Conservation (phyloP, 2,329 filamentous ascomycete species). For the Hymenoscyphus infarciens region DNA sequence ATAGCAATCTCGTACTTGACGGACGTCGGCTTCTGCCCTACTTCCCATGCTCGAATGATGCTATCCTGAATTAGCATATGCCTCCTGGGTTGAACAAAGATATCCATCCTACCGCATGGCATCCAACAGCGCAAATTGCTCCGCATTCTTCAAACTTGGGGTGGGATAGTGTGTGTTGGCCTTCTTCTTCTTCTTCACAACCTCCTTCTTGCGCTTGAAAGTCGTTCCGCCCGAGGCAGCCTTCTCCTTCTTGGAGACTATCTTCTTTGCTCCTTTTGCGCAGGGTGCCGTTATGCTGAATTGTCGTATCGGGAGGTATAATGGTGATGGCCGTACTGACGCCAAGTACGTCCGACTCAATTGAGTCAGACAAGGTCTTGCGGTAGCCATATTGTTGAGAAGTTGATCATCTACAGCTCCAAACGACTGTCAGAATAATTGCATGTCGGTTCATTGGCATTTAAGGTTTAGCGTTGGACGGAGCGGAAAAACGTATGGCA, state of each 20-base stretch:
- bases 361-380: conserved; percentile 33
- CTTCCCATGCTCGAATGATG: conserved; percentile 88
- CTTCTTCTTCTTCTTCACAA: conserved; percentile 34
- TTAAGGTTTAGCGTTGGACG: conserved; percentile 15
- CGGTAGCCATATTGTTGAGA: conserved; percentile 29
- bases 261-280: conserved; percentile 21
- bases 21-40: conserved; percentile 68
- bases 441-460: conserved; percentile 8
- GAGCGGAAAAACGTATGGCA: conserved; percentile 16
- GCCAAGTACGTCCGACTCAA: conserved; percentile 33
- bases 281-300: conserved; percentile 26
- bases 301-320: conserved; percentile 17
- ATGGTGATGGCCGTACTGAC: conserved; percentile 16
- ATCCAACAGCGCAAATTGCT: conserved; percentile 81
- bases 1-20: conserved; percentile 88
- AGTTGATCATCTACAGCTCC: neutral
- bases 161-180: conserved; percentile 33
- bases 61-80: conserved; percentile 43
- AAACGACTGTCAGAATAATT: conserved; percentile 7
- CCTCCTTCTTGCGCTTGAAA: conserved; percentile 34
- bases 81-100: conserved; percentile 23
- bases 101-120: conserved; percentile 72
- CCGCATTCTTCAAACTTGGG: conserved; percentile 37
- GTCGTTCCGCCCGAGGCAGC: conserved; percentile 22
- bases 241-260: conserved; percentile 26